These are phyloP conservation scores for Pigoraptor vietnamica DNA, from an alignment of 78 protist genomes.

Conservation along the genomic window DNA sequence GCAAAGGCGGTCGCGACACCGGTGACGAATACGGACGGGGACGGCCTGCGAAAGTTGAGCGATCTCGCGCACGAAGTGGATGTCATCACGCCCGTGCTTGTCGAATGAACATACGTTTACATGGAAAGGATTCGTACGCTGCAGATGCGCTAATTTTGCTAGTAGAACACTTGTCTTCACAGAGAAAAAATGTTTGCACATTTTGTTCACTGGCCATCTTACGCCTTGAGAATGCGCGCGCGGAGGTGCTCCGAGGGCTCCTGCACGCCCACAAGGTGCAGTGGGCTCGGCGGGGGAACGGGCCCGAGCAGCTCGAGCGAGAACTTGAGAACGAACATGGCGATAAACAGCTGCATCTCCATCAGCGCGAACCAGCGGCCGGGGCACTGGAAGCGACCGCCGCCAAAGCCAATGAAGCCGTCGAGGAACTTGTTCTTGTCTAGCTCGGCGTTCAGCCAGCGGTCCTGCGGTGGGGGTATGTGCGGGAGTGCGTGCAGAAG, in stretches of 20 bases:
- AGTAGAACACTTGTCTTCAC: too few relatives aligned
- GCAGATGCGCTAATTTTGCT: too few relatives aligned
- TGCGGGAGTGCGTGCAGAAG: too few relatives aligned
- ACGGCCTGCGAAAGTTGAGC: too few relatives aligned
- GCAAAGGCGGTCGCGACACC: not conserved
- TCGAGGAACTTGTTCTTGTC: constrained; percentile 8
- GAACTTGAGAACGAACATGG: not conserved
- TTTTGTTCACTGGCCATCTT: not conserved
- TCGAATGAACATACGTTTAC: too few relatives aligned
- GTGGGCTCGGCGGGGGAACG: not conserved
- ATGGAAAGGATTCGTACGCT: too few relatives aligned
- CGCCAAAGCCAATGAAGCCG: constrained; percentile 17
- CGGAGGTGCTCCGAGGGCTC: not conserved
- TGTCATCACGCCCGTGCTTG: too few relatives aligned
- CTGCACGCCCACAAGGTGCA: constrained; percentile 17
- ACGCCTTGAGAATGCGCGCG: not conserved
- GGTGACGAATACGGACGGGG: too few relatives aligned
- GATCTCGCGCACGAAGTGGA: too few relatives aligned
- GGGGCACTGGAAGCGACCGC: constrained; percentile 13
- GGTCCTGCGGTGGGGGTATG: too few relatives aligned
- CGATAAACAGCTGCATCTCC: not conserved
- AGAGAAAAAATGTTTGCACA: too few relatives aligned
- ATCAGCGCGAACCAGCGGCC: constrained; percentile 10
- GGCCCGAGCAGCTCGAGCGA: not conserved
- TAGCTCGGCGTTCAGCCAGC: not conserved